Conservation (phyloP, 139 green algal species). For the Chlorella sp. region DNA sequence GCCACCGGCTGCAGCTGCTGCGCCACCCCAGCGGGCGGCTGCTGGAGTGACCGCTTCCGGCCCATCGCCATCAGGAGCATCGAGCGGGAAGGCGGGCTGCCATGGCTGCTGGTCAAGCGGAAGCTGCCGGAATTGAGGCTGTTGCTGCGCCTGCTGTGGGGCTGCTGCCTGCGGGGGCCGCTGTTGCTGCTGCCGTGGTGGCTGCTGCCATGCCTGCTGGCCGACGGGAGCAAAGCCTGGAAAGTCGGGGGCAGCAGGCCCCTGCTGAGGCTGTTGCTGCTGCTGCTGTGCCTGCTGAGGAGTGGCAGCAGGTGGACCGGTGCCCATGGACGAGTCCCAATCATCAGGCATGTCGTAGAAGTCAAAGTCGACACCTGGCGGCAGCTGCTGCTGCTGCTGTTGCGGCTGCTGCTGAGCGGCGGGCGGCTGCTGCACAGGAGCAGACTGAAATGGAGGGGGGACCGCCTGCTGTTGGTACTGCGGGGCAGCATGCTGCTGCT, state of each 20-base stretch:
- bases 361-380: no score
- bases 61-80: background rate
- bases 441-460: background rate
- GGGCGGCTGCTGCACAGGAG: no score
- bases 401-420: background rate
- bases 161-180: background rate
- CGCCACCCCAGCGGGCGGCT: background rate
- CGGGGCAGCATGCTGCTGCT: no score
- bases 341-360: no score
- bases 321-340: no score
- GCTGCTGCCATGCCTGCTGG: background rate
- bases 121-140: background rate
- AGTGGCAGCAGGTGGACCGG: no score
- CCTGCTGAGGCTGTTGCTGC: background rate
- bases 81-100: background rate
- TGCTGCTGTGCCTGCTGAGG: conserved; percentile 14
- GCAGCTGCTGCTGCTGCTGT: background rate
- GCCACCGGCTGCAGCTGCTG: background rate
- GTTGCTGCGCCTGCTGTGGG: conserved; percentile 26
- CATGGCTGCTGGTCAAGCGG: conserved; percentile 6
- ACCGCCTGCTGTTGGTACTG: background rate
- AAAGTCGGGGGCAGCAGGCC: background rate
- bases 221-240: conserved; percentile 8
- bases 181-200: background rate
- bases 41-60: background rate